Evolutionary conservation across 2,329 filamentous ascomycete genomes (phyloP).

Genomic region (Chaetothyriales sp.): DNA sequence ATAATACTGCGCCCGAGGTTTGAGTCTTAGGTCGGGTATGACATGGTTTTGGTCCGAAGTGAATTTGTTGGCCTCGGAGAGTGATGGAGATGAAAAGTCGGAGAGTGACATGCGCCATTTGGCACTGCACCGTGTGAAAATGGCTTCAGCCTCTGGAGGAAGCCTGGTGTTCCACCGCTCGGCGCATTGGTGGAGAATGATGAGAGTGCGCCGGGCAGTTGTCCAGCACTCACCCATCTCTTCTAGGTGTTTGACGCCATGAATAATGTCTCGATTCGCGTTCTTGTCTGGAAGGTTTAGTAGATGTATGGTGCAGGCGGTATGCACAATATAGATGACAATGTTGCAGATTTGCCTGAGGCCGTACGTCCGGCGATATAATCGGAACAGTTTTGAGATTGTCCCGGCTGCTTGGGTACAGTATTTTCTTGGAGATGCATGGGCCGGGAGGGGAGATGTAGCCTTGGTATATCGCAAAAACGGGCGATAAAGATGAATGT

Average conservation of each 20-base stretch:
- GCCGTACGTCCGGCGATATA: constrained; percentile 87
- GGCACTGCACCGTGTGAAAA: constrained; percentile 62
- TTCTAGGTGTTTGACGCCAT: constrained; percentile 80
- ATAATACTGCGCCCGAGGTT: constrained; percentile 15
- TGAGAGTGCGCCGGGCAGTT: constrained; percentile 68
- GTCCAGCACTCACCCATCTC: constrained; percentile 94
- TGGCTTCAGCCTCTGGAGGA: constrained; percentile 62
- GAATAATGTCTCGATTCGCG: constrained; percentile 73
- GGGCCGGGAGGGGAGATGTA: constrained; percentile 66
- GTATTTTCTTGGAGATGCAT: constrained; percentile 78
- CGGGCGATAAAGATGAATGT: constrained; percentile 87
- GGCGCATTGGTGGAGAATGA: constrained; percentile 69
- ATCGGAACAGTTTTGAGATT: constrained; percentile 83
- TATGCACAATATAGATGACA: constrained; percentile 87
- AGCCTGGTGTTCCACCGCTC: constrained; percentile 82
- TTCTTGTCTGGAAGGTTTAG: constrained; percentile 88
- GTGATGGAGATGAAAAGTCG: constrained; percentile 5
- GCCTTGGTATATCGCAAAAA: constrained; percentile 79
- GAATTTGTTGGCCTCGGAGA: constrained; percentile 38
- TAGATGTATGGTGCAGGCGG: constrained; percentile 84
- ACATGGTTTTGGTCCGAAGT: constrained; percentile 5
- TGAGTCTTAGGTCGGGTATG: constrained; percentile 9
- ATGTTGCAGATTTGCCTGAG: constrained; percentile 91
- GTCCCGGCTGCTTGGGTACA: constrained; percentile 79
- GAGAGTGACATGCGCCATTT: constrained; percentile 57